These are phyloP conservation scores for Flaveria linearis DNA, from an alignment of 129 eudicot genomes.

Conservation along the genomic window DNA sequence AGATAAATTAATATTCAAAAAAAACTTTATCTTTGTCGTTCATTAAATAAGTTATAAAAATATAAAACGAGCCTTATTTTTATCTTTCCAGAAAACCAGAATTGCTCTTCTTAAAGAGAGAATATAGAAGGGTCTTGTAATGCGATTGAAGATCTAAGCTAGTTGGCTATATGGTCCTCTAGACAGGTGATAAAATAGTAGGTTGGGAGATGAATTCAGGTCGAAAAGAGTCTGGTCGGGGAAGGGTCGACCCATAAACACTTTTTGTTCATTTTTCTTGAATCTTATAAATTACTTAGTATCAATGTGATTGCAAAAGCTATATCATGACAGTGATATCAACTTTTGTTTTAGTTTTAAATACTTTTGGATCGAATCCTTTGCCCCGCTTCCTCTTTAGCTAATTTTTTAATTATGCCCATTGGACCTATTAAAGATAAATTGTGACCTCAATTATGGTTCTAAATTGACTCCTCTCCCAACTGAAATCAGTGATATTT, in stretches of 20 bases:
- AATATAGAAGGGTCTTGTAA: not conserved
- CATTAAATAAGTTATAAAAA: not conserved
- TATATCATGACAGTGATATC: not conserved
- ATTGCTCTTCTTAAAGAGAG: not conserved
- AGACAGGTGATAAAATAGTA: not conserved
- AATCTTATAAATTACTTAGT: not conserved
- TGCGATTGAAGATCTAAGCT: slow-evolving; percentile 11
- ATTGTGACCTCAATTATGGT: not conserved
- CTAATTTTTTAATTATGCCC: not conserved
- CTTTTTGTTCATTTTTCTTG: not conserved
- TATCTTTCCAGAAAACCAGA: not conserved
- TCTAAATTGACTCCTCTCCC: not conserved
- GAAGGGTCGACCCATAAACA: not conserved
- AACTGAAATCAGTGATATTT: not conserved
- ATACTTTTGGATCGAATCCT: not conserved
- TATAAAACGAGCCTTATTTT: not conserved
- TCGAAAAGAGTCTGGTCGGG: not conserved
- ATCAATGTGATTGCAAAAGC: not conserved
- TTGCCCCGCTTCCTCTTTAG: not conserved
- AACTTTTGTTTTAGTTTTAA: not conserved
- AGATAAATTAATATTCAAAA: no score
- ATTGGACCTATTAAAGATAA: not conserved
- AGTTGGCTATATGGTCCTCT: slow-evolving; percentile 15
- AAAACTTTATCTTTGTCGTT: no score
- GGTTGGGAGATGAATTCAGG: not conserved